Evolutionary conservation across 2,329 filamentous ascomycete species (phyloP).

Genomic region (Graphilbum sp.): DNA sequence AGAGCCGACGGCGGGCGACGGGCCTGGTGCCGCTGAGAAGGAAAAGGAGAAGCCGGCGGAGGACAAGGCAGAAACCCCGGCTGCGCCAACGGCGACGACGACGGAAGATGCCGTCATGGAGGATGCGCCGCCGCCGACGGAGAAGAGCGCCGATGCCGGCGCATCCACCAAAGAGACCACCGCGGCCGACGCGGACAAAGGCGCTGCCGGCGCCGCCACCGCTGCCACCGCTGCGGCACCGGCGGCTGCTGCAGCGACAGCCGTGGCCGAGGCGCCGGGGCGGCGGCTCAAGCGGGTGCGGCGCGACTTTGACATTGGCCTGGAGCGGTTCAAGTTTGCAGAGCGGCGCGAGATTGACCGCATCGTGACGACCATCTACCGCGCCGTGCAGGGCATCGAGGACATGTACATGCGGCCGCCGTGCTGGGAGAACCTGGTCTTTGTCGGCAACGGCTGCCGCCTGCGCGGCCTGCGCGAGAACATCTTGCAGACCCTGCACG

Average conservation of each 20-base stretch:
- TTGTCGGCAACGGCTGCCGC: slow-evolving; percentile 73
- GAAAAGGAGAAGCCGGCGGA: not conserved
- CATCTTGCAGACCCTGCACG: slow-evolving; percentile 60
- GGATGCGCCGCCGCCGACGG: slow-evolving; percentile 2
- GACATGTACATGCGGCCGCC: slow-evolving; percentile 71
- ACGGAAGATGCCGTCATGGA: not conserved
- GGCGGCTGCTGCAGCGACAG: slow-evolving; percentile 1
- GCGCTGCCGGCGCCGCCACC: too few species aligned
- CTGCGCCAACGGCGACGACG: not conserved
- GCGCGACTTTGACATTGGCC: slow-evolving; percentile 58
- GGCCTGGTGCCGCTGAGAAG: not conserved
- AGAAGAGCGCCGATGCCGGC: too few species aligned
- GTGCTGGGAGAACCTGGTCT: slow-evolving; percentile 83
- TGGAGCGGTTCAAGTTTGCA: slow-evolving; percentile 57
- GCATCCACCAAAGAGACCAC: too few species aligned
- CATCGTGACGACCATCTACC: slow-evolving; percentile 71
- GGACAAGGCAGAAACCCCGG: not conserved
- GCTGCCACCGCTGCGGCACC: not conserved
- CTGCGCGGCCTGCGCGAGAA: slow-evolving; percentile 74
- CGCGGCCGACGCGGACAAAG: too few species aligned
- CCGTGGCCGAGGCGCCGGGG: slow-evolving; percentile 5
- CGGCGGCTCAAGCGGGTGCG: slow-evolving; percentile 23
- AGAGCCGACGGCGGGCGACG: not conserved
- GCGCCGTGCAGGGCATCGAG: slow-evolving; percentile 64
- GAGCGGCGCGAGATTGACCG: slow-evolving; percentile 61